Base-by-base conservation (phyloP, 2,329 filamentous ascomycete genomes). In the Trichophaea hybrida region DNA sequence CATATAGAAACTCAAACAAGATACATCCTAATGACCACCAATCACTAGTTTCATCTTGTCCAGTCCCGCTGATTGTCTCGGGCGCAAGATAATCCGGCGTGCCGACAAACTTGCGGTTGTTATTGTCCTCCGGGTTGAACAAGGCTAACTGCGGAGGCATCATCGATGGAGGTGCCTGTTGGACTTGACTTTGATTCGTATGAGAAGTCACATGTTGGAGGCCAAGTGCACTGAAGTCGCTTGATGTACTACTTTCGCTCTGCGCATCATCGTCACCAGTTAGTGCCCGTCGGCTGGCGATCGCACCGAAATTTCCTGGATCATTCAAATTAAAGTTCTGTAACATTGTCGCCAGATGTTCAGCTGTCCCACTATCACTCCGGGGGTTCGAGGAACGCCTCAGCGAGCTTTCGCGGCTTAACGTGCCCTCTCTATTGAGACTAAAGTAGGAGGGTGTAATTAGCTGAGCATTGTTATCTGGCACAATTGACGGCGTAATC, bases 21-120 rank as follows among this genome's bases (percentile, higher is more conserved):
- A 98, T 97, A 71, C 94, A 98, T 0, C 93, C 93, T n/a, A 98
- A 79, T 24, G 93, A 97, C 93, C 93, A 98, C 93, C 93, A 98
- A 81, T 98, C 93, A 70, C 93, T 97, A 66, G 91, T 93, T 72
- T 97, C 91, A 69, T 98, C 93, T 72, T 98, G 93, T 1, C 91
- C 89, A 66, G 89, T 83, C 54, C 94, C 93, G 65, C 88, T 90
- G 70, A 98, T 94, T 0, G 94, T 98, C 71, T 98, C 94, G 0
- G 93, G 93, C 0, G 93, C 93, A 12, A 98, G 79, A 70, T 98
- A 98, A 72, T 98, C 93, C 0, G 93, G 93, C 0, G 93, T 98
- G 35, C 93, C 93, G 6, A 98, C 93, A 68, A 98, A 98, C 43
- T 88, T 84, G 57, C 93, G 82, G 70, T 88, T 91, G 70, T 88